Conservation (phyloP, 345 rosid species). For the Ailanthus altissimus region DNA sequence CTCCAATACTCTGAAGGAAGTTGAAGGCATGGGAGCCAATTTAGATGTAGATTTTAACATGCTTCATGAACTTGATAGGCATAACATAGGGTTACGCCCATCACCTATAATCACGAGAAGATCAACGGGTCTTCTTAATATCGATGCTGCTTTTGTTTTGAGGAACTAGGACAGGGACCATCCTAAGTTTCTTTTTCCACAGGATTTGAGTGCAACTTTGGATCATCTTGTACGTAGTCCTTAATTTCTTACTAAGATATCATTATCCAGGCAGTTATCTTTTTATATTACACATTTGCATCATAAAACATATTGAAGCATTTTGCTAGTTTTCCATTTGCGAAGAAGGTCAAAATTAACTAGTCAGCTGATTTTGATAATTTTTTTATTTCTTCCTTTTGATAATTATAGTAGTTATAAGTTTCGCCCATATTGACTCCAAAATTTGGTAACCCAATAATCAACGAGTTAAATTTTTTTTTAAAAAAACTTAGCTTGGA, state of each 20-base stretch:
- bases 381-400: no score
- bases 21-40: background rate
- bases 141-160: background rate
- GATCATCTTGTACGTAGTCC: background rate
- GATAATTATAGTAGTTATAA: background rate
- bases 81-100: background rate
- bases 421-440: no score
- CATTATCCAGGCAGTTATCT: background rate
- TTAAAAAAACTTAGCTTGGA: no score
- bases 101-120: constrained; percentile 8
- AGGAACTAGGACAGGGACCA: constrained; percentile 8
- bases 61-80: background rate
- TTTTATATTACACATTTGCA: background rate
- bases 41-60: background rate
- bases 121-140: background rate
- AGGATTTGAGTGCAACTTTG: constrained; percentile 5
- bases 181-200: background rate
- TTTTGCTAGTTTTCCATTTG: background rate
- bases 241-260: background rate
- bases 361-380: background rate
- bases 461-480: no score
- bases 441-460: no score
- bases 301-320: background rate
- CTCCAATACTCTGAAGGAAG: background rate
- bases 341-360: background rate